Percentiles rank a stretch among this genome's conserved stretches.
phyloP scores from a whole-genome alignment of 176 grass and related monocot genomes.

The Chloris gayana region DNA sequence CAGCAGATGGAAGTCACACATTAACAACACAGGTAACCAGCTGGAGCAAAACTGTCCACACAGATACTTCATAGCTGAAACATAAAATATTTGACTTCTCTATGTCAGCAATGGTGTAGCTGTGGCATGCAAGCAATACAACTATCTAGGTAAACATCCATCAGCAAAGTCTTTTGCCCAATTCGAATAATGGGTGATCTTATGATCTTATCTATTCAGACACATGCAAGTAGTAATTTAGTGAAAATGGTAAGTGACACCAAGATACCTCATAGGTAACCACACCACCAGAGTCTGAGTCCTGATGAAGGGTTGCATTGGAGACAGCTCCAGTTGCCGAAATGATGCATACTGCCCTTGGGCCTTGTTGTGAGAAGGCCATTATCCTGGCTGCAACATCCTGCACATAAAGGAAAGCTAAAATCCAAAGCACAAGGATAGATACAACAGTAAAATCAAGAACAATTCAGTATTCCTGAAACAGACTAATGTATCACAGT shows the following conservation, averaged over 20 bases:
- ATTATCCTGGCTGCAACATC: slow-evolving; percentile 88
- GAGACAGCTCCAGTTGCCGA: slow-evolving; percentile 90
- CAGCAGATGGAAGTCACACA: too few species aligned
- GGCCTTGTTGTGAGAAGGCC: slow-evolving; percentile 93
- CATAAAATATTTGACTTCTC: background rate
- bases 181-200: background rate
- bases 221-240: background rate
- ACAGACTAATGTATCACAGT: background rate
- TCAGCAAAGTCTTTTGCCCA: background rate
- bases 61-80: background rate
- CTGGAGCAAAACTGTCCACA: background rate
- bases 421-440: slow-evolving; percentile 13
- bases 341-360: slow-evolving; percentile 86
- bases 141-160: background rate
- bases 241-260: background rate
- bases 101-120: background rate
- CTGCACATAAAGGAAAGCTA: slow-evolving; percentile 45
- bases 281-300: slow-evolving; percentile 58
- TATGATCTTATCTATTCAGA: background rate
- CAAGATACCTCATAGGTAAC: slow-evolving; percentile 81
- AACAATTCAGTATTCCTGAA: background rate
- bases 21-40: background rate
- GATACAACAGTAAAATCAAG: background rate
- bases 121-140: background rate
- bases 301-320: slow-evolving; percentile 75